Conservation (phyloP, 306 rosid genomes). For the Sindora glabra region DNA sequence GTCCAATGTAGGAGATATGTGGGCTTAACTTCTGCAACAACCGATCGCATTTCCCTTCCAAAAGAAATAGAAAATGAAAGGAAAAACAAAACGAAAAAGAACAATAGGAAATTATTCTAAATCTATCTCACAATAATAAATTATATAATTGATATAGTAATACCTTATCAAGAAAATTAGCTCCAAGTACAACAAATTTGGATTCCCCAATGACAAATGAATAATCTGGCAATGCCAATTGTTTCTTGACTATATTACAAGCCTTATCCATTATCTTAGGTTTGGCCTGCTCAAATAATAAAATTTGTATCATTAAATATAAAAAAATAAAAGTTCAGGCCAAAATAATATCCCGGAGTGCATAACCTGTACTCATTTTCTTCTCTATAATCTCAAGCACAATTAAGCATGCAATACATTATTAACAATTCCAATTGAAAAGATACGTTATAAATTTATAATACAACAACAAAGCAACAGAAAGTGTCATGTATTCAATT, state of each 20-base stretch:
- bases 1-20: no score
- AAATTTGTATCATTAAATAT: conserved; percentile 16
- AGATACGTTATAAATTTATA: no score
- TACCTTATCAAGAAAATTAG: conserved; percentile 93
- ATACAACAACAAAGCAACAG: no score
- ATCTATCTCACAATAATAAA: not conserved
- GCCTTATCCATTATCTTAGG: conserved; percentile 69
- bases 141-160: not conserved
- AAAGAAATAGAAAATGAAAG: not conserved
- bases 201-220: conserved; percentile 47
- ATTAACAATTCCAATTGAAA: no score
- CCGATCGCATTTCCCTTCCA: no score
- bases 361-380: no score
- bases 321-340: not conserved
- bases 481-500: no score
- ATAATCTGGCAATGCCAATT: conserved; percentile 56
- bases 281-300: conserved; percentile 48
- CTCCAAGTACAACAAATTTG: conserved; percentile 70
- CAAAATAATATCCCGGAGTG: conserved; percentile 16
- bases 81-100: not conserved
- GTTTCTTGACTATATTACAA: conserved; percentile 62
- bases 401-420: no score
- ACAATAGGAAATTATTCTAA: no score
- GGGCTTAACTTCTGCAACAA: no score
- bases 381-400: no score